Conservation (phyloP, 441 rosid genomes). For the Biscutella auriculata region DNA sequence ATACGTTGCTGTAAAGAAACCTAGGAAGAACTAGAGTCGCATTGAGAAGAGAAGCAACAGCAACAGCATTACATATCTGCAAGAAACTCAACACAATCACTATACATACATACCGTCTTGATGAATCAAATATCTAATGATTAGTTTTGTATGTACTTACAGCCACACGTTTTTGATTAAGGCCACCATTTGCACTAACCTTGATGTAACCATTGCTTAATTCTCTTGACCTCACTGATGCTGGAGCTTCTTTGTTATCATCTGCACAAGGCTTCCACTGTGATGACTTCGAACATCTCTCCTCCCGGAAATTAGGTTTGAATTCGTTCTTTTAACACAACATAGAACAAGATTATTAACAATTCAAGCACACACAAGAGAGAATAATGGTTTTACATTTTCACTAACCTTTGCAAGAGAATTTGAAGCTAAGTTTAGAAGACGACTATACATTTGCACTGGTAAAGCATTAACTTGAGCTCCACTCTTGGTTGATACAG, state of each 20-base stretch:
- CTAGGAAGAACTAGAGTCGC: conserved; percentile 68
- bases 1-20: conserved; percentile 88
- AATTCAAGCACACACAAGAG: background rate
- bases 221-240: conserved; percentile 30
- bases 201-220: conserved; percentile 47
- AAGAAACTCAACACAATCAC: conserved; percentile 2
- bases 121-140: background rate
- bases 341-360: background rate
- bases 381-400: background rate
- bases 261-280: conserved; percentile 82
- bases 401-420: conserved; percentile 56
- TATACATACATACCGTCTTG: background rate
- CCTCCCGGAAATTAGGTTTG: conserved; percentile 45
- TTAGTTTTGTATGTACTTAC: conserved; percentile 35
- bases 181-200: conserved; percentile 90
- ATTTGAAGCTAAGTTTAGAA: conserved; percentile 53
- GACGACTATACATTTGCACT: conserved; percentile 58
- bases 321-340: conserved; percentile 38
- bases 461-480: conserved; percentile 27
- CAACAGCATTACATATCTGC: conserved; percentile 84
- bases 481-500: conserved; percentile 25
- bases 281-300: conserved; percentile 38
- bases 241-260: conserved; percentile 18
- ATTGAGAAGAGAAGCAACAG: conserved; percentile 67
- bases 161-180: conserved; percentile 91